These are phyloP conservation scores for Coprinellus aureogranulatus DNA, from an alignment of 768 basidiomycete genomes.

Conservation along the genomic window DNA sequence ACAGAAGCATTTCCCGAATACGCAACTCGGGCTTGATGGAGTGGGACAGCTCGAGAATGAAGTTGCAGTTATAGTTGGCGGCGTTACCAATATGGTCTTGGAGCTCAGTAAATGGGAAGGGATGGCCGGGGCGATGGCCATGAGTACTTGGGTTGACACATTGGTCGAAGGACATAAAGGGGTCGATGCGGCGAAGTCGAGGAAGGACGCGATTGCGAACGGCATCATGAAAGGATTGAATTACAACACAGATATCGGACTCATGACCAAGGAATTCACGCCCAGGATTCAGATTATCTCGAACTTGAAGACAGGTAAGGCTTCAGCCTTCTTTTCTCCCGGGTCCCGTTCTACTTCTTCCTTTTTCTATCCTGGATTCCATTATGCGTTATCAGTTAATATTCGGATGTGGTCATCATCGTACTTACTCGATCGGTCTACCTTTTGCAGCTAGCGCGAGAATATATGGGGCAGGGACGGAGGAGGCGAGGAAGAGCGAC, in stretches of 20 bases:
- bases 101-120: slow-evolving; percentile 57
- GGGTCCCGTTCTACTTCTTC: slow-evolving; percentile 13
- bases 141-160: slow-evolving; percentile 52
- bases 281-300: slow-evolving; percentile 55
- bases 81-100: slow-evolving; percentile 52
- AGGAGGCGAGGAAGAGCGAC: slow-evolving; percentile 49
- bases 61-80: slow-evolving; percentile 47
- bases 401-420: not conserved
- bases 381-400: not conserved
- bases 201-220: slow-evolving; percentile 42
- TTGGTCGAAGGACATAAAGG: slow-evolving; percentile 43
- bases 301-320: slow-evolving; percentile 48
- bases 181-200: slow-evolving; percentile 22
- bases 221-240: slow-evolving; percentile 53
- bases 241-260: slow-evolving; percentile 45
- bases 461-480: slow-evolving; percentile 46
- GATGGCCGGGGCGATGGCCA: slow-evolving; percentile 55
- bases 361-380: not conserved
- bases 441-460: slow-evolving; percentile 40
- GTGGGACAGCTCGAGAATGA: slow-evolving; percentile 48
- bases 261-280: slow-evolving; percentile 55
- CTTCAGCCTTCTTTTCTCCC: slow-evolving; percentile 6
- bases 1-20: slow-evolving; percentile 49
- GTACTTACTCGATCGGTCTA: not conserved
- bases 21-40: slow-evolving; percentile 43